These are phyloP conservation scores for Fraxinus baroniana DNA, from an alignment of 305 asterid species.

Conservation along the genomic window DNA sequence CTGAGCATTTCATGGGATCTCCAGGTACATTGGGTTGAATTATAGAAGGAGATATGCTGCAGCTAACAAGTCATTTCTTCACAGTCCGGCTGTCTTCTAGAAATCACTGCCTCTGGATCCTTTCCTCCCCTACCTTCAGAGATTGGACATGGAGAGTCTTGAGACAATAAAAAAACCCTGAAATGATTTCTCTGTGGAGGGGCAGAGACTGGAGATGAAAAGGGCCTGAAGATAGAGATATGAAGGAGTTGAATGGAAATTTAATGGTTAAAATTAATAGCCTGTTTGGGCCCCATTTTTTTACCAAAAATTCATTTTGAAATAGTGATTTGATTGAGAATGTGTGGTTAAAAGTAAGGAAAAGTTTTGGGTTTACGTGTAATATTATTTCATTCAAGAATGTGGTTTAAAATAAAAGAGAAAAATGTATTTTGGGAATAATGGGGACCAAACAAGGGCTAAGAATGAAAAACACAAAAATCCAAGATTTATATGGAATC, in stretches of 20 bases:
- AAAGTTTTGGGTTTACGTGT: too few species aligned
- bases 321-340: not conserved
- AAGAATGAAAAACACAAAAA: not conserved
- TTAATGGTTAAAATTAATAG: not conserved
- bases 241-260: not conserved
- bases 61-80: not conserved
- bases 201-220: not conserved
- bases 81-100: not conserved
- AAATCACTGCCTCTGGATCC: not conserved
- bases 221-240: not conserved
- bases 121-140: not conserved
- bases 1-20: conserved; percentile 40
- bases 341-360: not conserved
- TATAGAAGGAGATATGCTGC: conserved; percentile 4
- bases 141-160: not conserved
- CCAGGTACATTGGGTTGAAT: conserved; percentile 44
- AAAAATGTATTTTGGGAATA: too few species aligned
- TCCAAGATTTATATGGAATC: not conserved
- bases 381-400: too few species aligned
- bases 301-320: not conserved
- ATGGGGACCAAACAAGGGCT: not conserved
- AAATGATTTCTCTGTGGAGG: not conserved
- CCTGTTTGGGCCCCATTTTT: not conserved
- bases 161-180: not conserved
- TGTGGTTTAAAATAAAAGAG: too few species aligned